Percentiles rank a stretch among this genome's conserved stretches.
phyloP scores from a whole-genome alignment of 371 early-diverging fungal genomes.

The Mucor circinelloides region DNA sequence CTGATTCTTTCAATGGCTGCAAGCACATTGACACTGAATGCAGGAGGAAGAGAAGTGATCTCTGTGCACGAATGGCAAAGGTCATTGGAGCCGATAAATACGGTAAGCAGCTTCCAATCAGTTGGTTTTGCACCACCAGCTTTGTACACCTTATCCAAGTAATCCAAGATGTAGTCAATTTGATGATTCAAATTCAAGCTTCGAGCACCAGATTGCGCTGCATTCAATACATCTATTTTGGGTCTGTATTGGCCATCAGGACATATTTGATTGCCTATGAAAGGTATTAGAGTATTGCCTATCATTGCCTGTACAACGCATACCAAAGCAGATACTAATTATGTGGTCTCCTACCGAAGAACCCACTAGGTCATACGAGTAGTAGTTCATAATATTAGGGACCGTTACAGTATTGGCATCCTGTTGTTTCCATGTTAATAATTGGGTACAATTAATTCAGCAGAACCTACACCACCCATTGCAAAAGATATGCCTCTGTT shows the following conservation, averaged over 20 bases:
- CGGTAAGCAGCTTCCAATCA: slow-evolving; percentile 66
- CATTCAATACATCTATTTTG: slow-evolving; percentile 42
- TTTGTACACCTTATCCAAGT: slow-evolving; percentile 30
- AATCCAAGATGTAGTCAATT: slow-evolving; percentile 41
- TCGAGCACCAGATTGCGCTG: slow-evolving; percentile 54
- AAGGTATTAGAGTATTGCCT: neutral
- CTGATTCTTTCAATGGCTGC: slow-evolving; percentile 44
- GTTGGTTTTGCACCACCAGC: slow-evolving; percentile 34
- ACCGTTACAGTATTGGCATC: slow-evolving; percentile 39
- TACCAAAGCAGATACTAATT: slow-evolving; percentile 51
- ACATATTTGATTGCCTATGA: slow-evolving; percentile 33
- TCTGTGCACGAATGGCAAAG: slow-evolving; percentile 59
- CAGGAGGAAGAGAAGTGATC: slow-evolving; percentile 27
- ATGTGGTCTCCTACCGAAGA: slow-evolving; percentile 45
- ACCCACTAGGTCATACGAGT: slow-evolving; percentile 40
- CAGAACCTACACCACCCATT: slow-evolving; percentile 51
- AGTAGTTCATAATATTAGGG: slow-evolving; percentile 50
- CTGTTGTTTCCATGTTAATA: slow-evolving; percentile 17
- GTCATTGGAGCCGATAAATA: slow-evolving; percentile 75
- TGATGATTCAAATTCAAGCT: slow-evolving; percentile 45
- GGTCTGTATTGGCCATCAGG: slow-evolving; percentile 44
- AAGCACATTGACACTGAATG: slow-evolving; percentile 30
- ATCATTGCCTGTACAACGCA: neutral
- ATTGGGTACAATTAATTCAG: too few species aligned
- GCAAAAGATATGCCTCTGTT: slow-evolving; percentile 54